Percentiles rank a stretch among this genome's conserved stretches.
Conservation (phyloP, 2,329 filamentous ascomycete species). For the Xylariaceae sp. region DNA sequence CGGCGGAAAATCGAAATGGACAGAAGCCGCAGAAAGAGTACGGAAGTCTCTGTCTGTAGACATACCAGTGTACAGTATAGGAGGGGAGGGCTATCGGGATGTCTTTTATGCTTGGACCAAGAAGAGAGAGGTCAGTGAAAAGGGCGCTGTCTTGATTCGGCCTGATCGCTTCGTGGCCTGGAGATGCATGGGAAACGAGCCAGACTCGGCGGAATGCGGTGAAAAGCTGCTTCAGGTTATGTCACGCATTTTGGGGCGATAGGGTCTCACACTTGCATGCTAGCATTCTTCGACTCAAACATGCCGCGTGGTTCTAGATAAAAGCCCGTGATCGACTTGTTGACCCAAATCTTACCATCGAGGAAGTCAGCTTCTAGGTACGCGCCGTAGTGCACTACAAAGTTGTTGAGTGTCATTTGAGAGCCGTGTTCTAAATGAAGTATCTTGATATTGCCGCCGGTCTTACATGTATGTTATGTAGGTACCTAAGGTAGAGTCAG, state of each 20-base stretch:
- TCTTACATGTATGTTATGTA: too few species aligned
- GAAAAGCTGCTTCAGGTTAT: constrained; percentile 6
- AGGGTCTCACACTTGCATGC: not conserved
- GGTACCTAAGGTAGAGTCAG: too few species aligned
- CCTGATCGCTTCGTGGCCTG: constrained; percentile 15
- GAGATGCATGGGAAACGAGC: not conserved
- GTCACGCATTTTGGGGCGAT: constrained; percentile 6
- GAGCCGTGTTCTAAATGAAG: too few species aligned
- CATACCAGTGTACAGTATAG: constrained; percentile 13
- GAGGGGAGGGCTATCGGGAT: constrained; percentile 12
- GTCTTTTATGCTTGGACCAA: constrained; percentile 12
- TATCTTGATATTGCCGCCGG: too few species aligned
- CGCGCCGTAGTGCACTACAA: too few species aligned
- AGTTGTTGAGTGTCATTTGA: too few species aligned
- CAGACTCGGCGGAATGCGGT: not conserved
- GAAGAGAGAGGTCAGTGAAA: constrained; percentile 5
- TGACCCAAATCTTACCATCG: too few species aligned
- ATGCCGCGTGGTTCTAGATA: too few species aligned
- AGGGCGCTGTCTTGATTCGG: constrained; percentile 9
- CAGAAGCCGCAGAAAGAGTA: constrained; percentile 2
- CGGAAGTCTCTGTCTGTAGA: constrained; percentile 2
- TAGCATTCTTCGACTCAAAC: too few species aligned
- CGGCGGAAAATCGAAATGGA: constrained; percentile 11
- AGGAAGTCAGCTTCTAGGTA: too few species aligned
- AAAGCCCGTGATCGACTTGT: too few species aligned